These are phyloP conservation scores for Termitomyces heimii DNA, from an alignment of 768 basidiomycete species.

Conservation along the genomic window DNA sequence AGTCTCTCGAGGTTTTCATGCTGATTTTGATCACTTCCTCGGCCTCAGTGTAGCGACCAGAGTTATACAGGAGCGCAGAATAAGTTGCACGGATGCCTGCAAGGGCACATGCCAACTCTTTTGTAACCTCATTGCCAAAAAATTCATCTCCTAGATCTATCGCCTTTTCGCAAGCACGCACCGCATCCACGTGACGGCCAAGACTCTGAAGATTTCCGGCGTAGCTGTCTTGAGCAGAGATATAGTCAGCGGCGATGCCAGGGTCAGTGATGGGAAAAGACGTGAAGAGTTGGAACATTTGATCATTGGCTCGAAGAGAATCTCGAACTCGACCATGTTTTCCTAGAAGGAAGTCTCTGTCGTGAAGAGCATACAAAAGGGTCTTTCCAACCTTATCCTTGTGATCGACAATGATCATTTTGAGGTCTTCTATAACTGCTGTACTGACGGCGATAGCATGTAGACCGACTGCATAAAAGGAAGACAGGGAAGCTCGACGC, in stretches of 20 bases:
- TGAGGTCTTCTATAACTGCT: constrained; percentile 1
- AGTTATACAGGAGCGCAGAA: neutral
- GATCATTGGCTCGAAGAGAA: neutral
- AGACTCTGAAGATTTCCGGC: constrained; percentile 1
- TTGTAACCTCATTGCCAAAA: neutral
- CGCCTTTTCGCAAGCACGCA: neutral
- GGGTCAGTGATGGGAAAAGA: neutral
- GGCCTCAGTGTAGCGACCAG: constrained; percentile 5
- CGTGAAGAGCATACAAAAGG: neutral
- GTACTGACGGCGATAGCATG: constrained; percentile 1
- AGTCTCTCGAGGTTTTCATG: neutral
- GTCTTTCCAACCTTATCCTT: neutral
- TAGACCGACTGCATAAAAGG: neutral
- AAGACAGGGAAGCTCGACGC: neutral
- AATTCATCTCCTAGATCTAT: neutral
- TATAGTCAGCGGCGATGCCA: neutral
- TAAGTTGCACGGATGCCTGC: neutral
- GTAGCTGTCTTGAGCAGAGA: neutral
- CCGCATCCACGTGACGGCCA: constrained; percentile 3
- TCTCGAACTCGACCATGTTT: constrained; percentile 8
- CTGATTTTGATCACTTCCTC: neutral
- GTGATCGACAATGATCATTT: neutral
- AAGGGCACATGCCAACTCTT: constrained; percentile 3
- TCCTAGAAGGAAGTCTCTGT: constrained; percentile 3
- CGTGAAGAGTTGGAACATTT: neutral